Evolutionary conservation across 805 yeast species (phyloP), one percentile per base, ranked within the genome.

Genomic region (Candida xiaguanensis): DNA sequence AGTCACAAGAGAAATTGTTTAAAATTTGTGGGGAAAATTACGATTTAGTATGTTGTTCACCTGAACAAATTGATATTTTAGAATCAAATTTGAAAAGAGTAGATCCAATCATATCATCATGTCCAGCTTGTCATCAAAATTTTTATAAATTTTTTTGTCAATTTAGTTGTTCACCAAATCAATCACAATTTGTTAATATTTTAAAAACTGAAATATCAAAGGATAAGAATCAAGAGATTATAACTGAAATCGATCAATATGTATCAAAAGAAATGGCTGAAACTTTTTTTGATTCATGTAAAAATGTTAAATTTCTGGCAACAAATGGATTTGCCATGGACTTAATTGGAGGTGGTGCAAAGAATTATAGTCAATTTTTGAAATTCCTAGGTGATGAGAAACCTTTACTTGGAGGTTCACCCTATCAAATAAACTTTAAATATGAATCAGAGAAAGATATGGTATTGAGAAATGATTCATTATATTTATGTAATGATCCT

Each of bases 241-340:
- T 89, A 1, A 72, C 82, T 1, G 95, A 84, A 55, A 61, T 89
- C 33, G 77, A 80, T 31, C 80, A 79, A 49, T 81, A 55, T 50
- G 76, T 87, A 4, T 77, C 76, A 42, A 68, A 75, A 1, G 51
- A 51, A 1, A 77, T 78, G 67, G 96, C 95, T 0, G 51, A 69
- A 0, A 66, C 52, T 1, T 78, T 91, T 51, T 91, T 67, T 55
- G 84, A 89, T 41, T 86, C 96, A 1, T 91, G 99, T 65, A 85
- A 85, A 50, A 79, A 82, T 46, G 83, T 91, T 56, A 89, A 91
- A 62, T 90, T 93, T 58, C 80, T 91, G 3, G 96, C 96, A 6
- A 89, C 97, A 2, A 91, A 90, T 59, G 96, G 97, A 2, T 86
- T 75, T 52, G 98, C 96, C 8, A 89, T 91, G 97, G 98, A 91